These are phyloP conservation scores for Trichaptum fuscoviolaceum DNA, from an alignment of 768 basidiomycete species.

Conservation along the genomic window DNA sequence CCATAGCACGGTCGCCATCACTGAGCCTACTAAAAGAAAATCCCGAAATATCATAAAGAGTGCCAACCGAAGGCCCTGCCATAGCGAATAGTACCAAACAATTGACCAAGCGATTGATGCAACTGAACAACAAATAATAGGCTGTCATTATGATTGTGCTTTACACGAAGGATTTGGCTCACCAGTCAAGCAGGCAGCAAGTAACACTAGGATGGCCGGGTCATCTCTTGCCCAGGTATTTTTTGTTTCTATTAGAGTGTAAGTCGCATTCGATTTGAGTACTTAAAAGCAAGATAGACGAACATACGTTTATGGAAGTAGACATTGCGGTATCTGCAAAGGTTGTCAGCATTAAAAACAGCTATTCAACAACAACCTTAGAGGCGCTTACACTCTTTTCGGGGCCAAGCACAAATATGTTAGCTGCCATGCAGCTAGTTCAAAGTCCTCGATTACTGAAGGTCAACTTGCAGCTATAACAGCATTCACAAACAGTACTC, in stretches of 20 bases:
- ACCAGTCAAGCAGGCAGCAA: slow-evolving; percentile 76
- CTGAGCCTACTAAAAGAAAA: slow-evolving; percentile 73
- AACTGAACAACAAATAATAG: slow-evolving; percentile 36
- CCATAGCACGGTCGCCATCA: slow-evolving; percentile 76
- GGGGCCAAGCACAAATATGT: slow-evolving; percentile 92
- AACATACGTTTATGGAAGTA: slow-evolving; percentile 92
- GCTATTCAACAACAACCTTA: slow-evolving; percentile 1
- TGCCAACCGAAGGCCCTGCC: slow-evolving; percentile 57
- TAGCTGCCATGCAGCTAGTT: slow-evolving; percentile 92
- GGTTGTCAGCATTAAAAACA: slow-evolving; percentile 17
- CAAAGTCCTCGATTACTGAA: slow-evolving; percentile 70
- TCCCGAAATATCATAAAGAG: slow-evolving; percentile 85
- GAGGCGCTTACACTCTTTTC: slow-evolving; percentile 68
- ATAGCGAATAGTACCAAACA: slow-evolving; percentile 62
- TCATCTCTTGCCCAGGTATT: slow-evolving; percentile 98
- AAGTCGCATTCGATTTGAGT: background rate
- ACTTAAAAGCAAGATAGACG: slow-evolving; percentile 3
- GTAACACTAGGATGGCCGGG: slow-evolving; percentile 88
- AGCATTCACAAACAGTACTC: slow-evolving; percentile 16
- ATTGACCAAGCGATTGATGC: slow-evolving; percentile 83
- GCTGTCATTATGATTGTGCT: background rate
- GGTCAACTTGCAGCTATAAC: background rate
- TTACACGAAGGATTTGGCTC: slow-evolving; percentile 17
- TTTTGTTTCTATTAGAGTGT: slow-evolving; percentile 73
- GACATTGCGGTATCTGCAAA: slow-evolving; percentile 81